phyloP scores from a whole-genome alignment of 768 basidiomycete genomes.

The Trametes villosa region DNA sequence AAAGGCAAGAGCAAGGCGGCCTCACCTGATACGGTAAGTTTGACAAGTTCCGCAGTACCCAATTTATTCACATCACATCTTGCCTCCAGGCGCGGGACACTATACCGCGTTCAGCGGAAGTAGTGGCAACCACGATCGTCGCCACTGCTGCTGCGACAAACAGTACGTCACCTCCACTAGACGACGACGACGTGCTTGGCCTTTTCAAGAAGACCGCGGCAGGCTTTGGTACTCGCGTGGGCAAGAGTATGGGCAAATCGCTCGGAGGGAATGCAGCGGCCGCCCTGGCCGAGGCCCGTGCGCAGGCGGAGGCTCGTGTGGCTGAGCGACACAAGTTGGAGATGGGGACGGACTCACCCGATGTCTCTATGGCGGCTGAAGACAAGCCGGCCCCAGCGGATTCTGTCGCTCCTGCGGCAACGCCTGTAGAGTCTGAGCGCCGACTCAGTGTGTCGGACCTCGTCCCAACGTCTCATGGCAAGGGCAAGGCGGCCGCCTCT shows the following conservation, averaged over 20 bases:
- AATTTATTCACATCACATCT: background rate
- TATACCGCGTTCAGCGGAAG: background rate
- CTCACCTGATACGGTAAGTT: slow-evolving; percentile 13
- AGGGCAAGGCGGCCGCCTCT: slow-evolving; percentile 19
- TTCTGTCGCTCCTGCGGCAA: background rate
- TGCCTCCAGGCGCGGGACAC: background rate
- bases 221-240: slow-evolving; percentile 59
- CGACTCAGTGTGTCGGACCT: slow-evolving; percentile 67
- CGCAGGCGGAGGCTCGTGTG: slow-evolving; percentile 69
- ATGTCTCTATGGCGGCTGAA: slow-evolving; percentile 12
- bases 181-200: slow-evolving; percentile 60
- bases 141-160: slow-evolving; percentile 4
- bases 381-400: background rate
- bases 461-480: slow-evolving; percentile 33
- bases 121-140: slow-evolving; percentile 9
- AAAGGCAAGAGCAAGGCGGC: slow-evolving; percentile 20
- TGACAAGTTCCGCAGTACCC: background rate
- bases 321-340: slow-evolving; percentile 64
- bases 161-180: slow-evolving; percentile 10
- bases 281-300: slow-evolving; percentile 69
- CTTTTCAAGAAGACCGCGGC: slow-evolving; percentile 74
- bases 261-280: slow-evolving; percentile 59
- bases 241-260: slow-evolving; percentile 66
- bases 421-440: slow-evolving; percentile 27
- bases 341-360: slow-evolving; percentile 14